Conservation (phyloP, 352 stramenopile genomes). For the Thalassiosira ordinaria region DNA sequence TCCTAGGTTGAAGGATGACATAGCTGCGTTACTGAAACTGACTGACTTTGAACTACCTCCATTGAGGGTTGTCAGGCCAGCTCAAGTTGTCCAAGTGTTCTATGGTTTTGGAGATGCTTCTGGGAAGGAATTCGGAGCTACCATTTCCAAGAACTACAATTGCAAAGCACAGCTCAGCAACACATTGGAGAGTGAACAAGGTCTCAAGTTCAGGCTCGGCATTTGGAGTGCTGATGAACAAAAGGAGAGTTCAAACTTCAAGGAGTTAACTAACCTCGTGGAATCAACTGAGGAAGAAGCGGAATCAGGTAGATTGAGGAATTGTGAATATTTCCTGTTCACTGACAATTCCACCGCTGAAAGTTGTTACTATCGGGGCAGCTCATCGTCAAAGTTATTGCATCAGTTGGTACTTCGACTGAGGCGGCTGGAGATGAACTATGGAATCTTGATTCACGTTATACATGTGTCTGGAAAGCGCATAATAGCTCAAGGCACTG, state of each 20-base stretch:
- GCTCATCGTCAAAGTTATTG: conserved; percentile 42
- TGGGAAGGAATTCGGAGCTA: conserved; percentile 42
- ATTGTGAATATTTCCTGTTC: conserved; percentile 70
- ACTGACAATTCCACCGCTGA: conserved; percentile 73
- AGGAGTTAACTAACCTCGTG: conserved; percentile 59
- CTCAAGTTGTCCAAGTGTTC: conserved; percentile 6
- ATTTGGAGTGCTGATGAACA: conserved; percentile 30
- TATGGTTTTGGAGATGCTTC: conserved; percentile 69
- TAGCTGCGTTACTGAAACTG: conserved; percentile 40
- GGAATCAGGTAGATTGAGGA: conserved; percentile 4
- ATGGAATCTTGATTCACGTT: conserved; percentile 29
- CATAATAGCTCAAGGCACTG: conserved; percentile 64
- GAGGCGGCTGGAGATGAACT: conserved; percentile 37
- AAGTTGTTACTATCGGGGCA: conserved; percentile 47
- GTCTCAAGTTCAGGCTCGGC: conserved; percentile 24
- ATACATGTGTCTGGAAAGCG: conserved; percentile 58
- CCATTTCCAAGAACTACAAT: conserved; percentile 13
- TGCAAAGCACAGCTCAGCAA: not conserved
- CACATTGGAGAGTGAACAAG: not conserved
- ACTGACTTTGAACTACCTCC: conserved; percentile 23
- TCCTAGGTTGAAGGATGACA: conserved; percentile 39
- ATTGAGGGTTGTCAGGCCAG: conserved; percentile 18
- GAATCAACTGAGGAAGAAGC: conserved; percentile 37
- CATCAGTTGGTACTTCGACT: conserved; percentile 56
- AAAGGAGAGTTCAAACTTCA: conserved; percentile 54